Base-by-base conservation (phyloP, 2,329 filamentous ascomycete genomes). In the Phialocephala subalpina region DNA sequence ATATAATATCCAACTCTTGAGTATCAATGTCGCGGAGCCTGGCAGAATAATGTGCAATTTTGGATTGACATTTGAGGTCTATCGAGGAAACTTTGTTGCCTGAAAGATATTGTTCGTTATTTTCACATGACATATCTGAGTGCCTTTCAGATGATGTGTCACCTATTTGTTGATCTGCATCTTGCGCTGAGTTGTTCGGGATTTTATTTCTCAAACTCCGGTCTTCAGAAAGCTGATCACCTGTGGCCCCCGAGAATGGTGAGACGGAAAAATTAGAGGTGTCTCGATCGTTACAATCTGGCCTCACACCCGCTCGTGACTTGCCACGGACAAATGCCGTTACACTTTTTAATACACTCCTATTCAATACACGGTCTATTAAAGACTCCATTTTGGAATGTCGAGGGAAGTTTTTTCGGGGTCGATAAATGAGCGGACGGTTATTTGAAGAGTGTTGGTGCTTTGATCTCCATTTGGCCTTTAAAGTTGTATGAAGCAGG, bases 301-400 rank as follows among this genome's bases (percentile, higher is more conserved):
- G 29, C 29, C 29, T 33, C 29, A 33, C 7, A 22, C 25, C 5
- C 3, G 20, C 42, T 36, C 40, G 25, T 6, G n/a, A 29, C n/a
- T 53, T 22, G 7, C 59, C 47, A 5, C 59, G 35, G 20, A 62
- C 35, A 25, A 62, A 42, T 33, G 47, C 38, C 9, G 59, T 33
- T 42, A 62, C 25, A 9, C 55, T 42, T 5, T 33, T 55, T 20
- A 55, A 42, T 3, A 62, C 36, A 11, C 7, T 33, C 14, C 47
- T 33, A 22, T 62, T 62, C 0, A 62, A 36, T 1, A 62, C 49
- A n/a, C 59, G 47, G 11, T 16, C 59, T 14, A 62, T 45, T 6
- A 62, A n/a, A 33, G 33, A 36, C 18, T 29, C 35, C 59, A 62
- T 62, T 12, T 12, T 16, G 25, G 22, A n/a, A 9, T 14, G 9